These are phyloP conservation scores for Gracilaria domingensis DNA, from an alignment of 23 red algal species.

Conservation along the genomic window DNA sequence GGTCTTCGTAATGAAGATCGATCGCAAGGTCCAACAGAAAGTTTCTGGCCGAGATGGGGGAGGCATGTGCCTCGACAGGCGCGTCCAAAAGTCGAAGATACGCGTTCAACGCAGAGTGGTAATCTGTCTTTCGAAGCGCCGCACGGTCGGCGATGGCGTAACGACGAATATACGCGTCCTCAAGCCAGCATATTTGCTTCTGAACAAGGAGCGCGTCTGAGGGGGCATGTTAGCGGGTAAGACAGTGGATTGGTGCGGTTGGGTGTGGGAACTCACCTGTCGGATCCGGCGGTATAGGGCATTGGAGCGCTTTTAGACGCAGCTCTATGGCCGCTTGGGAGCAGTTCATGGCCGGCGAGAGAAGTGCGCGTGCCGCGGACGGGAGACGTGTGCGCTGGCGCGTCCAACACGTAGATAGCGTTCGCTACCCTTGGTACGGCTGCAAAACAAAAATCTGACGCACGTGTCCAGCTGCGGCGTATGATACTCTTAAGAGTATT, in stretches of 20 bases:
- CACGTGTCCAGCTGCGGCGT: not conserved
- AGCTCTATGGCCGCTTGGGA: conserved; percentile 39
- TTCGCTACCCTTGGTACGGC: no score
- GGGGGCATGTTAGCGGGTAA: not conserved
- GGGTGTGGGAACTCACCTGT: not conserved
- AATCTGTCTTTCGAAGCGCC: conserved; percentile 26
- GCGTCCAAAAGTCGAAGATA: conserved; percentile 46
- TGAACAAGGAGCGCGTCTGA: conserved; percentile 32
- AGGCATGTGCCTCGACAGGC: not conserved
- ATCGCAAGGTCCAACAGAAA: conserved; percentile 41
- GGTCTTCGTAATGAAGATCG: conserved; percentile 48
- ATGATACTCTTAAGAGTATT: no score
- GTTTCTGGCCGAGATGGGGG: not conserved
- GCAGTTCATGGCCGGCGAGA: conserved; percentile 23
- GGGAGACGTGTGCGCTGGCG: no score
- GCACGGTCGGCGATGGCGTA: not conserved
- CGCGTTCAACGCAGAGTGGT: conserved; percentile 1
- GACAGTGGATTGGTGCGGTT: not conserved
- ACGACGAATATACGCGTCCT: conserved; percentile 61
- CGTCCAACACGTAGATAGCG: no score
- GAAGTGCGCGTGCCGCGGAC: not conserved
- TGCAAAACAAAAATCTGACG: not conserved
- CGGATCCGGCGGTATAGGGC: conserved; percentile 31
- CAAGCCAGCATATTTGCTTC: conserved; percentile 65
- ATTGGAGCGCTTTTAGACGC: conserved; percentile 42